These are phyloP conservation scores for Podosphaera xanthii DNA, from an alignment of 2,329 filamentous ascomycete species.

Conservation along the genomic window DNA sequence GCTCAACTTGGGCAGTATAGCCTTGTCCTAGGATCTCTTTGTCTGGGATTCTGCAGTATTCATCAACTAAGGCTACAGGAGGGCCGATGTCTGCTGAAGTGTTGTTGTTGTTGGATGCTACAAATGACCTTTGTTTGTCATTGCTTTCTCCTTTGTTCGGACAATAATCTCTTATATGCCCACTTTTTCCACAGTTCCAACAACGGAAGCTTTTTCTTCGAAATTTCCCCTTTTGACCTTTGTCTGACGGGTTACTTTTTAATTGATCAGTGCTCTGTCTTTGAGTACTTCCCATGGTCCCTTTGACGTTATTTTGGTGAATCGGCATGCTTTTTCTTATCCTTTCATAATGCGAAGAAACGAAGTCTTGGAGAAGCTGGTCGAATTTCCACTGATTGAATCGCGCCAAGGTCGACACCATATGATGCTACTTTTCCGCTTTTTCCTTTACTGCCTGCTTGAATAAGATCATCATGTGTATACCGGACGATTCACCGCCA, in stretches of 20 bases:
- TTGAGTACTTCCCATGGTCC: too few species aligned
- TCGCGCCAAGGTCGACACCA: background rate
- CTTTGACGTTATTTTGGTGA: too few species aligned
- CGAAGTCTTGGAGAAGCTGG: background rate
- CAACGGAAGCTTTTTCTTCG: background rate
- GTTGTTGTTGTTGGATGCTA: background rate
- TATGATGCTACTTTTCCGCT: too few species aligned
- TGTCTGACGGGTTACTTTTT: background rate
- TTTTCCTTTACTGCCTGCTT: background rate
- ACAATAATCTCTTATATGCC: background rate
- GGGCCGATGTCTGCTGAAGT: background rate
- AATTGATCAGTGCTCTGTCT: too few species aligned
- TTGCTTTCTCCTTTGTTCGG: background rate
- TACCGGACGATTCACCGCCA: background rate
- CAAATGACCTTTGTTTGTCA: too few species aligned
- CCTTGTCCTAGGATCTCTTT: background rate
- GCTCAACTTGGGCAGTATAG: background rate
- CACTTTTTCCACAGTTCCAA: background rate
- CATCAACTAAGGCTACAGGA: background rate
- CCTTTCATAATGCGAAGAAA: background rate
- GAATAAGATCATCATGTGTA: background rate
- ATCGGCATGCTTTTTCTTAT: background rate
- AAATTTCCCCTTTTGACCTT: background rate
- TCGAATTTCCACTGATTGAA: background rate
- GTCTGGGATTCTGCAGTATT: background rate